Conservation (phyloP, 2,329 filamentous ascomycete species). For the Pseudomassariella vexata region DNA sequence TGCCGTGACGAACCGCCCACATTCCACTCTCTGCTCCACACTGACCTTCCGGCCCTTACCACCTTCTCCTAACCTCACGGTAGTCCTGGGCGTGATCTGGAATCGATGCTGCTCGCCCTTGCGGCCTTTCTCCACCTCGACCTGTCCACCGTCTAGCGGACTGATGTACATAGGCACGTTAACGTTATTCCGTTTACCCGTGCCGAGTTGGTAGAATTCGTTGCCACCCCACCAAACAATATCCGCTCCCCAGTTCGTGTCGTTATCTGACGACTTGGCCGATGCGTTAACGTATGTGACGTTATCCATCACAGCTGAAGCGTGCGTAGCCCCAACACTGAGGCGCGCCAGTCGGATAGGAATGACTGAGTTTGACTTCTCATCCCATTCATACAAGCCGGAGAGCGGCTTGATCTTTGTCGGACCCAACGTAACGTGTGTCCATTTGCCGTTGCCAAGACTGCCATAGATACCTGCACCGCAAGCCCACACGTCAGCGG, state of each 20-base stretch:
- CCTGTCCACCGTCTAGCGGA: constrained; percentile 58
- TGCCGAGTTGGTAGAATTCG: constrained; percentile 88
- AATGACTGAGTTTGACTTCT: constrained; percentile 57
- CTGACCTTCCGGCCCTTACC: constrained; percentile 62
- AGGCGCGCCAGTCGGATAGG: constrained; percentile 74
- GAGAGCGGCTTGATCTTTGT: constrained; percentile 79
- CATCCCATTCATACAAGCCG: constrained; percentile 82
- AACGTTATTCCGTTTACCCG: constrained; percentile 78
- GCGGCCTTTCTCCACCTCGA: constrained; percentile 54
- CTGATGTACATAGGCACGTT: constrained; percentile 72
- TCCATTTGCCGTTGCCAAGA: constrained; percentile 83
- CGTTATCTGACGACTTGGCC: constrained; percentile 49
- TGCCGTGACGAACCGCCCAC: constrained; percentile 73
- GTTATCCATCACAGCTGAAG: constrained; percentile 78
- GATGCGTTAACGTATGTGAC: constrained; percentile 60
- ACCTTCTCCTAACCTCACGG: constrained; percentile 55
- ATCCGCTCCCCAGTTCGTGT: constrained; percentile 84
- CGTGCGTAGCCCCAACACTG: constrained; percentile 74
- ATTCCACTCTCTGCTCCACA: constrained; percentile 83
- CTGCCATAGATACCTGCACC: constrained; percentile 80
- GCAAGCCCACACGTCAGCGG: constrained; percentile 78
- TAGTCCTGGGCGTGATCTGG: constrained; percentile 72
- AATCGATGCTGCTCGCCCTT: constrained; percentile 65
- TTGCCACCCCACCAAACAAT: constrained; percentile 94
- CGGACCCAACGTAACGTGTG: constrained; percentile 73